Conservation (phyloP, 345 rosid species). For the Odontarrhena argentea region DNA sequence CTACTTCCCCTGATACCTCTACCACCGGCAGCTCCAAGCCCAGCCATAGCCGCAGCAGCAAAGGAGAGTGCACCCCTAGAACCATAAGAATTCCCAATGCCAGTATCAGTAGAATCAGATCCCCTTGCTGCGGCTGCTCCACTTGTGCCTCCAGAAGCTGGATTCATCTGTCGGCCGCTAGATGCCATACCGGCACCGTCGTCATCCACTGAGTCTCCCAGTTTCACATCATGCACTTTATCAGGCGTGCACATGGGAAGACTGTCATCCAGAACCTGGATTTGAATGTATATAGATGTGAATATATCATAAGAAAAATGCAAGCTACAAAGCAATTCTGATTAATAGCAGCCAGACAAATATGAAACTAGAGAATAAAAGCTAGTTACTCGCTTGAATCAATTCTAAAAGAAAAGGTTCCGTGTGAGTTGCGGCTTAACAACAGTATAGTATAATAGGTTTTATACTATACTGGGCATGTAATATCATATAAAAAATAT, state of each 20-base stretch:
- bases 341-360: not conserved
- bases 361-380: constrained; percentile 4
- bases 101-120: constrained; percentile 73
- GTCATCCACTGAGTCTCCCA: constrained; percentile 84
- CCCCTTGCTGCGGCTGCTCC: constrained; percentile 68
- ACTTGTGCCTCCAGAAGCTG: constrained; percentile 83
- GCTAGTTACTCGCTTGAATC: constrained; percentile 4
- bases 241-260: constrained; percentile 92
- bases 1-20: constrained; percentile 93
- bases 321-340: not conserved
- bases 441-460: not conserved
- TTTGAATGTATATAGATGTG: constrained; percentile 13
- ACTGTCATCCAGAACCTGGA: constrained; percentile 86
- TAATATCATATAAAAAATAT: no score
- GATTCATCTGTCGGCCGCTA: constrained; percentile 59
- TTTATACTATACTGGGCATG: no score
- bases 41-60: constrained; percentile 99
- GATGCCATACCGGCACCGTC: constrained; percentile 47
- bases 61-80: constrained; percentile 95
- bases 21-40: constrained; percentile 87
- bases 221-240: constrained; percentile 92
- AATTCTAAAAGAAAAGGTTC: constrained; percentile 6
- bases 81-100: constrained; percentile 70
- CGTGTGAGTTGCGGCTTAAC: not conserved
- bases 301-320: not conserved